These are phyloP conservation scores for Periconia sp. DNA, from an alignment of 2,329 filamentous ascomycete species.

Conservation along the genomic window DNA sequence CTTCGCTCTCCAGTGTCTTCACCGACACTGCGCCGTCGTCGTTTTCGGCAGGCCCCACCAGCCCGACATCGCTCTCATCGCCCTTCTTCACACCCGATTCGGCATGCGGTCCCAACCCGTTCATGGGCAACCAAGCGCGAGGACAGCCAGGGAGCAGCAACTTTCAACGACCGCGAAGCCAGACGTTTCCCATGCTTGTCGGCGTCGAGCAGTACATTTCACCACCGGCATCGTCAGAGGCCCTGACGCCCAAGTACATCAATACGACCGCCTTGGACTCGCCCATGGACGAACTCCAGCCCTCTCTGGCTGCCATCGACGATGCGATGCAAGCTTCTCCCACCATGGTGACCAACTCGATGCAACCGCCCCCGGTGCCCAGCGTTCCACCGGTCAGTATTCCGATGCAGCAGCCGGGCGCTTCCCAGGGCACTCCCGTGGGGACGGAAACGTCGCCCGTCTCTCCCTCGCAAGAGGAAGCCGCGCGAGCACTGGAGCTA, in stretches of 20 bases:
- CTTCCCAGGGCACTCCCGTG: slow-evolving; percentile 19
- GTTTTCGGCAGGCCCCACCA: slow-evolving; percentile 74
- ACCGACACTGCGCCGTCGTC: slow-evolving; percentile 68
- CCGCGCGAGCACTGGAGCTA: slow-evolving; percentile 78
- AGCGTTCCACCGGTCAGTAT: slow-evolving; percentile 43
- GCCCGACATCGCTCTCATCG: slow-evolving; percentile 74
- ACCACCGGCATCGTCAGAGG: slow-evolving; percentile 58
- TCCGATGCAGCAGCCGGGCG: slow-evolving; percentile 17
- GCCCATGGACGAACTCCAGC: slow-evolving; percentile 54
- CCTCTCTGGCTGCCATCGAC: slow-evolving; percentile 48
- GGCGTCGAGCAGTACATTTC: slow-evolving; percentile 67
- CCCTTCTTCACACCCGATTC: slow-evolving; percentile 81
- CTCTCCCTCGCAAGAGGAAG: slow-evolving; percentile 82
- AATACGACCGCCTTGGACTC: slow-evolving; percentile 57
- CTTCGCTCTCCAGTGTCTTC: slow-evolving; percentile 71
- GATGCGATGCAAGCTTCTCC: slow-evolving; percentile 47
- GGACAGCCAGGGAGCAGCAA: slow-evolving; percentile 57
- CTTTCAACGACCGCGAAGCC: slow-evolving; percentile 79
- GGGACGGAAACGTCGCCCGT: slow-evolving; percentile 54
- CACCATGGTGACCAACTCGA: slow-evolving; percentile 46
- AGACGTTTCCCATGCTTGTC: slow-evolving; percentile 77
- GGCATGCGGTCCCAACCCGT: slow-evolving; percentile 65
- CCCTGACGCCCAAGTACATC: slow-evolving; percentile 61
- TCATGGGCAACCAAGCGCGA: slow-evolving; percentile 62
- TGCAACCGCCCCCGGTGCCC: slow-evolving; percentile 56